Base-by-base conservation (phyloP, 2,329 filamentous ascomycete species). In the Lasiodiplodia theobromae region DNA sequence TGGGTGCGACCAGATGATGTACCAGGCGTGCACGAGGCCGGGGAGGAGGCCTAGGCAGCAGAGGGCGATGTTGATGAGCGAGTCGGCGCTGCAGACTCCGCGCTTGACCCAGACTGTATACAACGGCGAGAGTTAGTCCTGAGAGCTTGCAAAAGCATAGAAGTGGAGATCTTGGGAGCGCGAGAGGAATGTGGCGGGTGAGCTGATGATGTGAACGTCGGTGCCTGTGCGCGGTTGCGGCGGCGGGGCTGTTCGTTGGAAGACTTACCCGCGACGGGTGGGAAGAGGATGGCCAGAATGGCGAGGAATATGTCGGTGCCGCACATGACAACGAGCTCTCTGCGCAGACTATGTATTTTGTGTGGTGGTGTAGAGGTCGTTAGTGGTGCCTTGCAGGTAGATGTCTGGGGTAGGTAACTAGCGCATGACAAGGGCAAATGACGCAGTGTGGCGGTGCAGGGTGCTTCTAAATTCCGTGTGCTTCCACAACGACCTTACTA, bases 11-110 rank as follows among this genome's bases (percentile, higher is more conserved):
- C 92, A 88, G 81, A 99, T 97, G 81, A 98, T 97, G 86, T 98
- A 99, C 95, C 96, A 98, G 71, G 94, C 89, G 83, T 99, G 96
- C 2, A 99, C 84, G 62, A 98, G 91, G 70, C 95, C 95, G 23
- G 95, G 95, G 70, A 98, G 81, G 75, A 81, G 78, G 71, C 77
- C 80, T 69, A 81, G 78, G 70, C 77, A 79, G 78, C 92, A 96
- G 75, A 98, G 93, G 57, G 94, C 91, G 80, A 98, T 90, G 84
- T 99, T 99, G 85, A 99, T 97, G 75, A 98, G 77, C 10, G 92
- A 95, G 83, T 98, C 96, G 68, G 91, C 93, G 71, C 90, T 92
- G 86, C 96, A 99, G 82, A 99, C 86, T 72, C 96, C 96, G 76
- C 91, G 86, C 84, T 98, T 99, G 70, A 99, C 93, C 96, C 96